Base-by-base conservation (phyloP, 1,284 basidiomycete genomes). In the Ustilago vetiveriae region DNA sequence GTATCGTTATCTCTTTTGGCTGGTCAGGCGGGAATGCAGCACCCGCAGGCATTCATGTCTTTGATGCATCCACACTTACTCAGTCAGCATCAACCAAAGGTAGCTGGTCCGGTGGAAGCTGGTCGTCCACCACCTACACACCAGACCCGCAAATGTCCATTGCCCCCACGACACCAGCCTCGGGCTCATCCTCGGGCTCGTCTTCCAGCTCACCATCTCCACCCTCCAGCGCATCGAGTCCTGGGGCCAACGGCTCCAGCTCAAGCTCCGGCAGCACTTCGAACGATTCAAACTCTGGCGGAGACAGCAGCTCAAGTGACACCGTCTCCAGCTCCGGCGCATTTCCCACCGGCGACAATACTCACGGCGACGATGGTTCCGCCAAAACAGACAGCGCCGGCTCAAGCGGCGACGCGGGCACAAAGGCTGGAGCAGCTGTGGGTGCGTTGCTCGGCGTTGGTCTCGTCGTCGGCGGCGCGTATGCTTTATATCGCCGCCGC, bases 381-480 rank as follows among this genome's bases (percentile, higher is more conserved):
- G 46, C 50, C n/a, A 42, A 40, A 24, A 52, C 42, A 2, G 16
- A 24, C 30, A 41, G 38, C n/a, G n/a, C 21, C 9, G 38, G 30
- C 22, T 40, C 37, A 39, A 32, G 39, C 35, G 27, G 32, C 16
- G 33, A 48, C 32, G 41, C 38, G 19, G 55, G 66, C 17, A 10
- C 65, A 14, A 79, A 72, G 22, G 77, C 76, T 17, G 77, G 77
- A 5, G 74, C 75, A 1, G 64, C 67, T 3, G 16, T 79, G 11
- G 77, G 75, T 3, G 68, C 65, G 3, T 32, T 79, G 22, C 24
- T 79, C 13, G 77, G 74, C 1, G 64, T 50, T 7, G 77, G 75
- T n/a, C 65, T 79, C 14, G 57, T 75, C 11, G 59, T 67, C 6
- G 77, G 74, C 7, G 77, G 53, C 2, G 77, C 66, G 11, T 79